Percentiles rank a stretch among this genome's conserved stretches.
Evolutionary conservation across 2,329 filamentous ascomycete species (phyloP).

Genomic region (Epichloe uncinata): DNA sequence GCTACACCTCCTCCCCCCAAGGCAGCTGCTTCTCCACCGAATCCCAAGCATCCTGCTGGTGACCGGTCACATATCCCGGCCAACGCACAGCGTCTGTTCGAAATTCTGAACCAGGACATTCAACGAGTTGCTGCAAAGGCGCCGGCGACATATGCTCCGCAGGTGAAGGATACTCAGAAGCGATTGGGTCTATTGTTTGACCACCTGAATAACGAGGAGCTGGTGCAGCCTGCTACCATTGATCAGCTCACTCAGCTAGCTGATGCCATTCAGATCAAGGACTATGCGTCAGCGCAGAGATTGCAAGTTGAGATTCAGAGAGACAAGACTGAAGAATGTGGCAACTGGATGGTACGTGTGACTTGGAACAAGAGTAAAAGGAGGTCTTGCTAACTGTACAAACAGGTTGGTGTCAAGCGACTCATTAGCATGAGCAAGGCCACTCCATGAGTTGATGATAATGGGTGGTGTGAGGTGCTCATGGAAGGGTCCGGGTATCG

Average conservation of each 20-base stretch:
- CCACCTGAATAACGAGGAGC: constrained; percentile 89
- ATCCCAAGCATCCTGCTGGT: constrained; percentile 61
- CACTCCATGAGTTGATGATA: constrained; percentile 36
- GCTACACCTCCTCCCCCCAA: constrained; percentile 34
- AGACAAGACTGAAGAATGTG: constrained; percentile 67
- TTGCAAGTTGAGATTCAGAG: constrained; percentile 65
- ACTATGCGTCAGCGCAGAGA: constrained; percentile 53
- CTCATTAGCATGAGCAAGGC: constrained; percentile 69
- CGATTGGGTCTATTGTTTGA: constrained; percentile 89
- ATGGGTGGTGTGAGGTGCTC: too few relatives aligned
- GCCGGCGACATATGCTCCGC: constrained; percentile 70
- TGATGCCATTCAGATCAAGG: constrained; percentile 50
- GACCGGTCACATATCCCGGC: constrained; percentile 82
- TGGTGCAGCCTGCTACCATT: constrained; percentile 69
- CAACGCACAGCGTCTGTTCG: constrained; percentile 62
- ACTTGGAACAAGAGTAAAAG: neutral
- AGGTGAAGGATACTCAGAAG: constrained; percentile 91
- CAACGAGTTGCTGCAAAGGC: constrained; percentile 77
- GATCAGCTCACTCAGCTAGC: constrained; percentile 51
- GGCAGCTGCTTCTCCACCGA: constrained; percentile 36
- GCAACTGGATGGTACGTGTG: constrained; percentile 71
- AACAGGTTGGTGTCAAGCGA: constrained; percentile 60
- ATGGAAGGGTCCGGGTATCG: neutral
- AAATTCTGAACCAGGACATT: constrained; percentile 73
- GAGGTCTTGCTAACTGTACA: constrained; percentile 24